These are phyloP conservation scores for Coprinellus micaceus DNA, from an alignment of 768 basidiomycete genomes.

Conservation along the genomic window DNA sequence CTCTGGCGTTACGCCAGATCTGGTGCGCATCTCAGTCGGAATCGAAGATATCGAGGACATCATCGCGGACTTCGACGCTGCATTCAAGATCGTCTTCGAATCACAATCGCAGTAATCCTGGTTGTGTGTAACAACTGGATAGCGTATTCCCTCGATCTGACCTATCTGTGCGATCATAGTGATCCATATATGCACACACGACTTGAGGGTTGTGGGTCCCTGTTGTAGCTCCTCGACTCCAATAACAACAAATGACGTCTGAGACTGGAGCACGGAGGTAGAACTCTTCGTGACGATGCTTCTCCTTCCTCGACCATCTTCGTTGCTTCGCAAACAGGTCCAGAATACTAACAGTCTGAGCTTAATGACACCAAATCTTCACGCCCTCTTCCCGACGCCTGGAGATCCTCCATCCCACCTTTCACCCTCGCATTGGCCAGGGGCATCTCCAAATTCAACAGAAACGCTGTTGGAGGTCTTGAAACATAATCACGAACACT, in stretches of 20 bases:
- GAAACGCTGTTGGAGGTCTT: constrained; percentile 37
- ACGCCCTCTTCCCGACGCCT: constrained; percentile 31
- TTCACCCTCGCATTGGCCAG: constrained; percentile 29
- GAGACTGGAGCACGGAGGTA: too few relatives aligned
- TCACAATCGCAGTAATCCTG: neutral
- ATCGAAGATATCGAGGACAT: constrained; percentile 42
- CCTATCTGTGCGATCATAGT: too few relatives aligned
- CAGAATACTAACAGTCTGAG: too few relatives aligned
- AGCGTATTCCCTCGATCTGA: too few relatives aligned
- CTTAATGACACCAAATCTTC: neutral
- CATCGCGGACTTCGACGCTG: constrained; percentile 39
- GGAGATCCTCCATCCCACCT: constrained; percentile 24
- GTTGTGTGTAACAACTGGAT: too few relatives aligned
- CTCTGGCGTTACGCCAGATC: constrained; percentile 69
- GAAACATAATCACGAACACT: constrained; percentile 48
- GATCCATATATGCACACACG: too few relatives aligned
- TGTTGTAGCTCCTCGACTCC: too few relatives aligned
- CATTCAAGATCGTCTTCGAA: constrained; percentile 27
- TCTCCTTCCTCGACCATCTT: too few relatives aligned
- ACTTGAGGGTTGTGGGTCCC: too few relatives aligned
- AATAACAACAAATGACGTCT: too few relatives aligned
- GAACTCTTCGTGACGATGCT: too few relatives aligned
- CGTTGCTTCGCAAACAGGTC: too few relatives aligned
- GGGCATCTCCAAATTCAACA: constrained; percentile 35
- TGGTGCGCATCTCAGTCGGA: constrained; percentile 57